Conservation (phyloP, 495 filamentous ascomycete species). For the Podospora comata region DNA sequence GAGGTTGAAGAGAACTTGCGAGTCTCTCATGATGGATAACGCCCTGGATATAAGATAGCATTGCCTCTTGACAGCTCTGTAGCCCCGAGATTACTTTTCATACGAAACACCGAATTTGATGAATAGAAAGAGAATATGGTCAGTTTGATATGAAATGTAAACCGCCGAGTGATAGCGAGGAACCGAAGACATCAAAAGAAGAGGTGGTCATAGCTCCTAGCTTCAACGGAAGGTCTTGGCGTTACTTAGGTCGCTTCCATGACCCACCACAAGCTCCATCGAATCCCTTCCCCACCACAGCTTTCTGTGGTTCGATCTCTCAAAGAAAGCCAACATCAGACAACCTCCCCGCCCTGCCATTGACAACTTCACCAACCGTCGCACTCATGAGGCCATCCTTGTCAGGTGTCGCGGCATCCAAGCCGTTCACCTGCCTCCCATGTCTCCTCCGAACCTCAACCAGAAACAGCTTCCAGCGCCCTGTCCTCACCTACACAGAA, state of each 20-base stretch:
- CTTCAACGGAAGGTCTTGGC: neutral
- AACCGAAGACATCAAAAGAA: neutral
- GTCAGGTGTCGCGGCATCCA: neutral
- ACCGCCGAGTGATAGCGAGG: too few species aligned
- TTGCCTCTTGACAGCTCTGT: too few species aligned
- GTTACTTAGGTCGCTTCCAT: neutral
- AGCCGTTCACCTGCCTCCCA: conserved; percentile 10
- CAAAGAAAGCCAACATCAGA: conserved; percentile 7
- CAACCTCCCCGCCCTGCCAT: neutral
- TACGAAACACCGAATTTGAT: too few species aligned
- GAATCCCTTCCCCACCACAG: neutral
- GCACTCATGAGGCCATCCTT: conserved; percentile 8
- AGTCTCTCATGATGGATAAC: too few species aligned
- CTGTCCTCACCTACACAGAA: conserved; percentile 1
- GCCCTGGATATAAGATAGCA: too few species aligned
- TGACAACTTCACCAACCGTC: neutral
- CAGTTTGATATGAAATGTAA: too few species aligned
- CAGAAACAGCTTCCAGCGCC: neutral
- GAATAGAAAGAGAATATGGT: too few species aligned
- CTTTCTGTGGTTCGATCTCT: neutral
- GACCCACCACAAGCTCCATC: neutral
- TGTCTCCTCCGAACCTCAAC: neutral
- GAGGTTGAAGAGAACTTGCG: too few species aligned
- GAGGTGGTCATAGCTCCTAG: neutral
- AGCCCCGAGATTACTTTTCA: too few species aligned